Evolutionary conservation across 78 protist genomes (phyloP), one percentile per base, ranked within the genome.

Genomic region (Dictyostelium intermedium): DNA sequence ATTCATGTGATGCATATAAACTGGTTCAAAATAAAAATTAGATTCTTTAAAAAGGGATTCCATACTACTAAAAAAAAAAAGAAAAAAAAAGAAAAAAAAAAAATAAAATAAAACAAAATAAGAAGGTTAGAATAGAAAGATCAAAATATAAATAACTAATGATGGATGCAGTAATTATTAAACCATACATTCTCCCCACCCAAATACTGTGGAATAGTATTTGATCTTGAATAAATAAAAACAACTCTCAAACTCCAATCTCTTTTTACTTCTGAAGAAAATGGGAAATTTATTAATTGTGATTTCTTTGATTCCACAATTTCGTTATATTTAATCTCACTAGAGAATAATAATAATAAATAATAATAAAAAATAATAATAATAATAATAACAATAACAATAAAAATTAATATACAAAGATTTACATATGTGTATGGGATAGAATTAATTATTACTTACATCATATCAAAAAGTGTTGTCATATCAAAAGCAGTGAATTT

Each of bases 151-250:
- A n/a, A 0, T 32, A 32, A 34, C 25, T 11, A 4, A 27, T 70
- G 11, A 10, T 70, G 32, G 5, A n/a, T 27, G 13, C 45, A 16
- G 16, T 35, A 32, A 32, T 3, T 32, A 76, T 11, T 32, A 41
- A 34, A 37, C 39, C 83, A n/a, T 77, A 77, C 83, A 18, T 18
- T 61, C 25, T 43, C 74, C n/a, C 93, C 93, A 66, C 93, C 93
- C 9, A 87, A 63, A 79, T 87, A 87, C 43, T 63, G 78, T 45
- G 93, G 93, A 34, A 87, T 66, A 35, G 53, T 78, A 32, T 66
- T 87, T 34, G 93, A 87, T 78, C 93, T 82, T 66, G 93, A 87
- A 78, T 87, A 87, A 20, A 87, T 74, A 79, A 87, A 87, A 66
- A 87, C 70, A 43, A 63, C 80, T 45, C 93, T 50, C 25, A 87